Evolutionary conservation across 2,329 filamentous ascomycete species (phyloP).

Genomic region (Septoria linicola): DNA sequence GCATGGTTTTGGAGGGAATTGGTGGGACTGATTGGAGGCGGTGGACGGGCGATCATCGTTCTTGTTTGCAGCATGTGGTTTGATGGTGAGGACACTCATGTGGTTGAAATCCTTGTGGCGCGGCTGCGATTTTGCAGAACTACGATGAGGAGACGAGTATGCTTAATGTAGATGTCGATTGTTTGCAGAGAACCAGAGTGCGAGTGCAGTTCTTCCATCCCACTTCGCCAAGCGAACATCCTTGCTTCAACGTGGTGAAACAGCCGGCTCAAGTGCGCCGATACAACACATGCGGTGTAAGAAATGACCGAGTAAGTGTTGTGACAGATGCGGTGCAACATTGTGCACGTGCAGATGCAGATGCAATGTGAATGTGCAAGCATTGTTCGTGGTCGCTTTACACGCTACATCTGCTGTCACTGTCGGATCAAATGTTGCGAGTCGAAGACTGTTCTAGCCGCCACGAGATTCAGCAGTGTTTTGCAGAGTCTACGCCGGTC

Average conservation of each 20-base stretch:
- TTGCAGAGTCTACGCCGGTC: too few species aligned
- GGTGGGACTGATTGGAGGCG: slow-evolving; percentile 16
- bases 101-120: slow-evolving; percentile 10
- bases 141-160: too few species aligned
- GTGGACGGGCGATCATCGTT: slow-evolving; percentile 1
- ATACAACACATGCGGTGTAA: slow-evolving; percentile 10
- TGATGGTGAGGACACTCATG: slow-evolving; percentile 8
- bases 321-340: neutral
- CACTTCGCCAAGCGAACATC: neutral
- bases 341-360: slow-evolving; percentile 8
- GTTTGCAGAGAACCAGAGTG: too few species aligned
- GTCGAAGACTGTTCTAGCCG: neutral
- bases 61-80: slow-evolving; percentile 1
- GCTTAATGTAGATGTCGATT: too few species aligned
- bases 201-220: too few species aligned
- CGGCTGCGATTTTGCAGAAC: too few species aligned
- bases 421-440: neutral
- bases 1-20: neutral
- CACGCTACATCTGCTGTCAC: too few species aligned
- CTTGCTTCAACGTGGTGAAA: slow-evolving; percentile 5
- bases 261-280: slow-evolving; percentile 1
- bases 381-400: too few species aligned
- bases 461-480: neutral
- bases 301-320: slow-evolving; percentile 2
- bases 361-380: too few species aligned